phyloP scores from a whole-genome alignment of 345 rosid species.

The Draba incana region DNA sequence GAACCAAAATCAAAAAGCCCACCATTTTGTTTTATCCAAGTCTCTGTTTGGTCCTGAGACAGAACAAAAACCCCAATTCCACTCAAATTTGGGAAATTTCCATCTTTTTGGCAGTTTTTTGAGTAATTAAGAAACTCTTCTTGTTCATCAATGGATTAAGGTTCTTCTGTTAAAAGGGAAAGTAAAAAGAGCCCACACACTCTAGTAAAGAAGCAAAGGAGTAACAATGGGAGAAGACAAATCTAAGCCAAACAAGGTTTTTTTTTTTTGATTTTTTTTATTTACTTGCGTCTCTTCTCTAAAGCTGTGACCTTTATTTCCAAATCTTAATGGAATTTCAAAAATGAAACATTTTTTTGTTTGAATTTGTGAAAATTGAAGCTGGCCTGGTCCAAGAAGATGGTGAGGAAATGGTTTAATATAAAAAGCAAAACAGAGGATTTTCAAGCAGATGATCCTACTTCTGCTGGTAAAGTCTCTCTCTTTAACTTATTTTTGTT shows the following conservation, averaged over 20 bases:
- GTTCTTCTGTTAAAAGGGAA: constrained; percentile 33
- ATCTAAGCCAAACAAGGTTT: constrained; percentile 87
- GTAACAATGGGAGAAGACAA: constrained; percentile 80
- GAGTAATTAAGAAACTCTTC: constrained; percentile 9
- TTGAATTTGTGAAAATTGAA: constrained; percentile 41
- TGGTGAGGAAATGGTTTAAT: constrained; percentile 93
- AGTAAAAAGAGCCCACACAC: constrained; percentile 37
- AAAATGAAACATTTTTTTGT: constrained; percentile 12
- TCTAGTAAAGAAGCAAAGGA: constrained; percentile 37
- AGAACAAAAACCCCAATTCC: neutral
- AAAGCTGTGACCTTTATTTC: constrained; percentile 9
- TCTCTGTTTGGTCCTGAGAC: constrained; percentile 28
- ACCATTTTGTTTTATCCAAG: constrained; percentile 31
- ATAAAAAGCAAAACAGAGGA: constrained; percentile 90
- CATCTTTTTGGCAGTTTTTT: constrained; percentile 10
- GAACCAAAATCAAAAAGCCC: constrained; percentile 22
- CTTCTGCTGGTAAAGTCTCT: constrained; percentile 48
- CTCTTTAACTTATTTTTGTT: constrained; percentile 15
- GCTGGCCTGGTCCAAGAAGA: constrained; percentile 97
- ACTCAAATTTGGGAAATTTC: constrained; percentile 9
- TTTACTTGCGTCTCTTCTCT: neutral
- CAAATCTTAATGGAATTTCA: constrained; percentile 22
- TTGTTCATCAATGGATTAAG: constrained; percentile 27
- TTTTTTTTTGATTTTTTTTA: neutral
- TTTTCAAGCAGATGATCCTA: constrained; percentile 75